A percentile compares a stretch with the other conserved stretches of the same genome.
Evolutionary conservation across 73 alveolate genomes (phyloP).

Genomic region (Paramecium primaurelia): DNA sequence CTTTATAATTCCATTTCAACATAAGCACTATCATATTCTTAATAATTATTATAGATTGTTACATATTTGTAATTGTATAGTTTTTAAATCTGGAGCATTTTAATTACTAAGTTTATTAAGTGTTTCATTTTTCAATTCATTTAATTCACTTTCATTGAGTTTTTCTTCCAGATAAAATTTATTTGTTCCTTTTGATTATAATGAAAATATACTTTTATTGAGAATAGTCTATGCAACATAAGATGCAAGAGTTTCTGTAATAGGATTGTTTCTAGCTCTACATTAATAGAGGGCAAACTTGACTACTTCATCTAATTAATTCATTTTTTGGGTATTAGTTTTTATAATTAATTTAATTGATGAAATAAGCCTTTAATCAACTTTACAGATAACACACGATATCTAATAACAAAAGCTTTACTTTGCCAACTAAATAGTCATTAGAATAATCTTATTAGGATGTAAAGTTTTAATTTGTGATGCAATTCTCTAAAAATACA

Average conservation of each 20-base stretch:
- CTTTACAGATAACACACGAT: not conserved
- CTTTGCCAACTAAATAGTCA: not conserved
- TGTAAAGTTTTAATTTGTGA: not conserved
- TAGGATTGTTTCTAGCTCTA: slow-evolving; percentile 89
- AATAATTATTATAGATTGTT: not conserved
- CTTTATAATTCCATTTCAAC: slow-evolving; percentile 80
- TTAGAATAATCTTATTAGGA: not conserved
- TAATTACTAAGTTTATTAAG: slow-evolving; percentile 67
- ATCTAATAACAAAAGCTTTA: not conserved
- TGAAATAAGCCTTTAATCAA: not conserved
- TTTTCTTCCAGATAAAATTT: slow-evolving; percentile 78
- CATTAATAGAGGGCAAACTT: slow-evolving; percentile 85
- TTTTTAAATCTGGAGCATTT: slow-evolving; percentile 59
- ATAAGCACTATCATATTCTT: slow-evolving; percentile 86
- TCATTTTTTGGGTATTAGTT: slow-evolving; percentile 63
- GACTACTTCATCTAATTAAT: slow-evolving; percentile 83
- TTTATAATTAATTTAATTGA: slow-evolving; percentile 8
- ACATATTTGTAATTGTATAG: slow-evolving; percentile 75
- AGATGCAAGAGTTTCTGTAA: slow-evolving; percentile 93
- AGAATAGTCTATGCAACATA: slow-evolving; percentile 84
- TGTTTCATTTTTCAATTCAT: slow-evolving; percentile 72
- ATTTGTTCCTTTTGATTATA: slow-evolving; percentile 56
- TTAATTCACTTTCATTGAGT: slow-evolving; percentile 81
- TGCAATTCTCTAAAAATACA: not conserved
- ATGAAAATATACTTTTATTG: slow-evolving; percentile 66